Conservation (phyloP, 352 stramenopile genomes). For the Globisporangium nodosum region DNA sequence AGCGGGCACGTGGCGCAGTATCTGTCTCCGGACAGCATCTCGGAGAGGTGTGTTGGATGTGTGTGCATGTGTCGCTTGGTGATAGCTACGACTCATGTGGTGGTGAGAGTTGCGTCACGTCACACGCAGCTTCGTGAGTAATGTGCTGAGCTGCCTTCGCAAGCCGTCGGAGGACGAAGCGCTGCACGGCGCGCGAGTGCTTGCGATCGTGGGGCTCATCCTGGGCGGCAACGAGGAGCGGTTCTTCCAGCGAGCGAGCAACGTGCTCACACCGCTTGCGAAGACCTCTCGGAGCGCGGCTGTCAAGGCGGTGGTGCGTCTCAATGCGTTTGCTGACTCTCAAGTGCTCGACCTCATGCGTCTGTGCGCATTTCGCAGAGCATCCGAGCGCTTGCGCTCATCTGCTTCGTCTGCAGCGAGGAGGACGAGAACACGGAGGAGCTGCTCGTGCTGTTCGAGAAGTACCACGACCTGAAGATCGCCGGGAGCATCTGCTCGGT, state of each 20-base stretch:
- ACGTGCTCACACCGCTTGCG: slow-evolving; percentile 60
- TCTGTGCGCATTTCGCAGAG: slow-evolving; percentile 21
- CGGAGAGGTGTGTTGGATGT: slow-evolving; percentile 45
- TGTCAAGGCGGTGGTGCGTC: slow-evolving; percentile 57
- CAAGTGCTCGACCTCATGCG: background rate
- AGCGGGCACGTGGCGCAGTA: slow-evolving; percentile 59
- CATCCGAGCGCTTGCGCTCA: slow-evolving; percentile 61
- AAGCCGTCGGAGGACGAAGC: slow-evolving; percentile 70
- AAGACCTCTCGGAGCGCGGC: slow-evolving; percentile 55
- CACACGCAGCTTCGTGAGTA: slow-evolving; percentile 48
- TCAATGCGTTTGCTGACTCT: background rate
- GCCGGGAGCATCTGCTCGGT: slow-evolving; percentile 51
- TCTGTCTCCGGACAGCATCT: slow-evolving; percentile 54
- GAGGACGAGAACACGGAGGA: slow-evolving; percentile 74
- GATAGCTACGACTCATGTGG: no score
- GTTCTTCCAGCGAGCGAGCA: slow-evolving; percentile 70
- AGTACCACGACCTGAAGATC: slow-evolving; percentile 67
- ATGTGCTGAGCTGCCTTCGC: slow-evolving; percentile 60
- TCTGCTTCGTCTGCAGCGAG: slow-evolving; percentile 73
- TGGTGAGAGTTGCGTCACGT: background rate
- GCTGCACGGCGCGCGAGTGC: slow-evolving; percentile 55
- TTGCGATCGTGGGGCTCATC: slow-evolving; percentile 71
- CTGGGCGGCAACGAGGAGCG: slow-evolving; percentile 67
- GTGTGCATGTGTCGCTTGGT: no score
- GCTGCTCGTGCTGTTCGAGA: slow-evolving; percentile 56